Evolutionary conservation across 2,329 filamentous ascomycete species (phyloP).

Genomic region (Aaosphaeria pasadenensis): DNA sequence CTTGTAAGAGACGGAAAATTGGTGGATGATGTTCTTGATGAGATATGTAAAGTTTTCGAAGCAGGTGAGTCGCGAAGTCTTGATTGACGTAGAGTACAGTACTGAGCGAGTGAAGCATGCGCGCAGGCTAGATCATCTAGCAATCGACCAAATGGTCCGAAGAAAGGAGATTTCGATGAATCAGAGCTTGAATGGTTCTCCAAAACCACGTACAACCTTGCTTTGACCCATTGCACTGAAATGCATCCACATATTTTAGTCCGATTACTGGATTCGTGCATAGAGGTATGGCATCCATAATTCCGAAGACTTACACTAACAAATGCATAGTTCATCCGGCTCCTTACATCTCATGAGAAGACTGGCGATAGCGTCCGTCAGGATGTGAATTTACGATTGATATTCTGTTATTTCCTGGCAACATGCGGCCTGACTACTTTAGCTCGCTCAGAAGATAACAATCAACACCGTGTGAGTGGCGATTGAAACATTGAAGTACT

Average conservation of each 20-base stretch:
- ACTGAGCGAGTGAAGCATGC: constrained; percentile 35
- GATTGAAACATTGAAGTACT: not conserved
- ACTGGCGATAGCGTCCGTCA: constrained; percentile 10
- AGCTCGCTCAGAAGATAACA: constrained; percentile 46
- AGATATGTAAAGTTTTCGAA: constrained; percentile 58
- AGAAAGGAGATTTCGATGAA: constrained; percentile 51
- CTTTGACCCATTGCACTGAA: constrained; percentile 58
- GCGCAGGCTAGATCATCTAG: constrained; percentile 43
- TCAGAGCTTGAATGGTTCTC: constrained; percentile 81
- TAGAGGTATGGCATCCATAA: constrained; percentile 31
- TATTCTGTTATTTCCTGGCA: constrained; percentile 70
- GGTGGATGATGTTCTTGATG: constrained; percentile 31
- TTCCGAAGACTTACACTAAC: not conserved
- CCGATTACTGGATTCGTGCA: constrained; percentile 51
- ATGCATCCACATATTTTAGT: constrained; percentile 56
- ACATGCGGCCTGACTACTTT: constrained; percentile 45
- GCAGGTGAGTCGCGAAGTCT: constrained; percentile 33
- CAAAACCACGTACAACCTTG: constrained; percentile 76
- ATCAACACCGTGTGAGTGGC: constrained; percentile 37
- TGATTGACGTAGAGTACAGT: not conserved
- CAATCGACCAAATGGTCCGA: constrained; percentile 42
- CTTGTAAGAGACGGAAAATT: constrained; percentile 32
- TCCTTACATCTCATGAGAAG: constrained; percentile 20
- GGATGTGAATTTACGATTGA: constrained; percentile 57
- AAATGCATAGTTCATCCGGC: constrained; percentile 38